Evolutionary conservation across 148 eudicot genomes (phyloP).

Genomic region (Rhododendron simsii): DNA sequence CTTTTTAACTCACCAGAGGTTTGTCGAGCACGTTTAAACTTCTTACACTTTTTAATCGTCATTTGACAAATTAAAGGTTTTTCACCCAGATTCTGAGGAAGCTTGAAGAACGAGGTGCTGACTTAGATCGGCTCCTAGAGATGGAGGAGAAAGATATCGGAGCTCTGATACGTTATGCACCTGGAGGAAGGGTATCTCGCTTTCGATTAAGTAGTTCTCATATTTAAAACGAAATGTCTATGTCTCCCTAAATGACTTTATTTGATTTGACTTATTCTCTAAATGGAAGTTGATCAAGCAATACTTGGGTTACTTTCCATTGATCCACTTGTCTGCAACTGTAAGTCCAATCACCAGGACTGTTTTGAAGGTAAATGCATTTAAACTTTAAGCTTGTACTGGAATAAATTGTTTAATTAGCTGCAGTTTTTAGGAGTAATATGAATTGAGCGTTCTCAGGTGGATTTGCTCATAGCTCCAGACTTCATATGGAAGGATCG

Average conservation of each 20-base stretch:
- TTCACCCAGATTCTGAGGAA: slow-evolving; percentile 74
- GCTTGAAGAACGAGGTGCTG: slow-evolving; percentile 90
- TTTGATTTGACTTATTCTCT: slow-evolving; percentile 17
- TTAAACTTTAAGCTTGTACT: not conserved
- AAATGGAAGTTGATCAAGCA: slow-evolving; percentile 74
- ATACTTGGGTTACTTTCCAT: slow-evolving; percentile 72
- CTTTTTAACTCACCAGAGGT: slow-evolving; percentile 53
- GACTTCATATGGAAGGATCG: slow-evolving; percentile 98
- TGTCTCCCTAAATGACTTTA: not conserved
- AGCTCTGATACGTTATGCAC: slow-evolving; percentile 76
- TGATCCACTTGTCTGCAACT: slow-evolving; percentile 80
- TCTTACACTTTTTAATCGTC: not conserved
- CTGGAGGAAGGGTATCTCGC: slow-evolving; percentile 84
- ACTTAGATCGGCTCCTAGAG: slow-evolving; percentile 79
- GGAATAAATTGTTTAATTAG: not conserved
- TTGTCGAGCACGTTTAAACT: slow-evolving; percentile 14
- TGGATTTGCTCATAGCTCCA: slow-evolving; percentile 80
- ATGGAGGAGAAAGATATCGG: slow-evolving; percentile 98
- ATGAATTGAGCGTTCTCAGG: slow-evolving; percentile 30
- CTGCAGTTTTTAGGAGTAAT: slow-evolving; percentile 1
- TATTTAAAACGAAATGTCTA: not conserved
- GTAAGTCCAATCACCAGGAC: slow-evolving; percentile 99
- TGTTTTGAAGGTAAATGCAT: slow-evolving; percentile 73
- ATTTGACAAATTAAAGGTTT: not conserved
- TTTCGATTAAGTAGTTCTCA: not conserved